phyloP scores from a whole-genome alignment of 2,329 filamentous ascomycete species.

The Sporothrix brasiliensis region DNA sequence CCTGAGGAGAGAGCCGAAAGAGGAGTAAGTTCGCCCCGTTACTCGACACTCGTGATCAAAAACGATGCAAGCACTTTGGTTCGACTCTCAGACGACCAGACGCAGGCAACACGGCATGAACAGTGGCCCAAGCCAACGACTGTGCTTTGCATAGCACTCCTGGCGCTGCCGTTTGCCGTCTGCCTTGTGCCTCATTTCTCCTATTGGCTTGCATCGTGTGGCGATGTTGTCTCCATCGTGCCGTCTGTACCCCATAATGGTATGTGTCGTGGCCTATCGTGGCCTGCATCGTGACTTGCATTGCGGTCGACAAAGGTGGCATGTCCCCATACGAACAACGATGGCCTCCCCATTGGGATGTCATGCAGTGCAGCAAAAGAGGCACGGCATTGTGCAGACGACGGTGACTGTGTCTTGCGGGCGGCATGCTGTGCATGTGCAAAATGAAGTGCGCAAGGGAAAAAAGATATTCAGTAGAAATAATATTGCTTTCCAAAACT shows the following conservation, averaged over 20 bases:
- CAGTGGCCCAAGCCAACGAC: not conserved
- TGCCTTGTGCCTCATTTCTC: not conserved
- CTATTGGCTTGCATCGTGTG: not conserved
- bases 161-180: not conserved
- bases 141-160: not conserved
- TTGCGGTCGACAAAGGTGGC: too few relatives aligned
- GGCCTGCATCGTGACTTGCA: not conserved
- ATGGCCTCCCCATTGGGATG: not conserved
- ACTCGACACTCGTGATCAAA: too few relatives aligned
- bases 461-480: not conserved
- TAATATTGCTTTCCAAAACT: not conserved
- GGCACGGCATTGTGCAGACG: constrained; percentile 24
- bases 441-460: not conserved
- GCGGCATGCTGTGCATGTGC: not conserved
- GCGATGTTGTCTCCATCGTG: not conserved
- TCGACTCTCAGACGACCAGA: too few relatives aligned
- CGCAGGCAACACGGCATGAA: not conserved
- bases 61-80: too few relatives aligned
- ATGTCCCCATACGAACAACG: not conserved
- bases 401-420: not conserved
- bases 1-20: not conserved
- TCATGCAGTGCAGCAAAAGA: not conserved
- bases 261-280: not conserved
- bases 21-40: too few relatives aligned
- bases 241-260: not conserved